Evolutionary conservation across 1,284 basidiomycete genomes (phyloP).

Genomic region (Thecaphora frezii): DNA sequence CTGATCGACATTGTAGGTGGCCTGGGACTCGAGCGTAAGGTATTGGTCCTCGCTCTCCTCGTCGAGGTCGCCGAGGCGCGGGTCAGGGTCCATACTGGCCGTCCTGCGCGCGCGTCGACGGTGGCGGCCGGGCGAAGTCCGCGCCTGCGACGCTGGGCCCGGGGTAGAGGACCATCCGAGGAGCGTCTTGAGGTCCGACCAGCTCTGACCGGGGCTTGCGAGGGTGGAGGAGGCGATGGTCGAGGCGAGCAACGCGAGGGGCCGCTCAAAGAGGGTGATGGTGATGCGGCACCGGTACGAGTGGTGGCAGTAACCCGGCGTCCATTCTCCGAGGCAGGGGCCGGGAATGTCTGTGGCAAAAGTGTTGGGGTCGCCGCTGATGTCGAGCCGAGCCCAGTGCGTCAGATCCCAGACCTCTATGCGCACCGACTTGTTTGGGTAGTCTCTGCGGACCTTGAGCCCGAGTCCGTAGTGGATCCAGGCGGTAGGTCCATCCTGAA

Average conservation of each 20-base stretch:
- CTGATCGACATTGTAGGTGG: neutral
- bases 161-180: neutral
- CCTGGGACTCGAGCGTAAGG: neutral
- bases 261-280: conserved; percentile 10
- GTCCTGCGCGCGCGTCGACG: neutral
- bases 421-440: conserved; percentile 4
- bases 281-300: conserved; percentile 16
- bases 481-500: neutral
- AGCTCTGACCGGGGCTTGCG: conserved; percentile 1
- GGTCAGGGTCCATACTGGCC: neutral
- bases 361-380: conserved; percentile 5
- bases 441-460: conserved; percentile 13
- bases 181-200: neutral
- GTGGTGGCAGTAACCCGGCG: conserved; percentile 28
- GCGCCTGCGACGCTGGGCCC: neutral
- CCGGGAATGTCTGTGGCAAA: conserved; percentile 31
- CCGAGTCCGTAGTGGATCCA: conserved; percentile 13
- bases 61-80: neutral
- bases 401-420: conserved; percentile 19
- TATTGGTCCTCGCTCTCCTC: neutral
- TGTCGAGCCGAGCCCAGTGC: conserved; percentile 13
- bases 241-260: neutral
- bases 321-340: conserved; percentile 16
- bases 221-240: conserved; percentile 1
- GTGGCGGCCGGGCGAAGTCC: neutral